A percentile compares a stretch with the other conserved stretches of the same genome.
Conservation (phyloP, 345 rosid species). For the Eucalyptus tenuipes region DNA sequence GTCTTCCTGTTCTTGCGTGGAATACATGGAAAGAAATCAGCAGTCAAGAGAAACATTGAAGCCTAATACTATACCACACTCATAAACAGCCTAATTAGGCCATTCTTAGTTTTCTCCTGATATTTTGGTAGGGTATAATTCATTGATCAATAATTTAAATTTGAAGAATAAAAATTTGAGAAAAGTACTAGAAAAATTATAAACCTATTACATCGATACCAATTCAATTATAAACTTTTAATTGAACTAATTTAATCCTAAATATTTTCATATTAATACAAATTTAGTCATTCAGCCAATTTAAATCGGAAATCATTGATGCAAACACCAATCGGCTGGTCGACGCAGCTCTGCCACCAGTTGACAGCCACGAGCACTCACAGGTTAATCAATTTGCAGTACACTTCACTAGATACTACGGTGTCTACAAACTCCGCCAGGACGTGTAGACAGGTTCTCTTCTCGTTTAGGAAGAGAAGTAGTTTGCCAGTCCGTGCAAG, state of each 20-base stretch:
- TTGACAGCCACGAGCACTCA: neutral
- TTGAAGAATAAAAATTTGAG: too few species aligned
- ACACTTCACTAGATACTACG: neutral
- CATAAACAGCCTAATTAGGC: too few species aligned
- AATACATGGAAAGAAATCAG: neutral
- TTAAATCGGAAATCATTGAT: too few species aligned
- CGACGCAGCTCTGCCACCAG: neutral
- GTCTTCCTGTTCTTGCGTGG: neutral
- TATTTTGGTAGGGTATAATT: too few species aligned
- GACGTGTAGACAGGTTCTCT: neutral
- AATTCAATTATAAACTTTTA: rapidly evolving
- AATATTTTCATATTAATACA: too few species aligned
- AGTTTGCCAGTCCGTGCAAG: neutral
- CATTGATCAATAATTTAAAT: neutral
- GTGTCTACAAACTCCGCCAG: neutral
- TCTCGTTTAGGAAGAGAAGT: neutral
- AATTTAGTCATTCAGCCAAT: too few species aligned
- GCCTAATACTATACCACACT: neutral
- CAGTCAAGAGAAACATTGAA: neutral
- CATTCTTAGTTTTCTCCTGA: too few species aligned
- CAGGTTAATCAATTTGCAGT: neutral
- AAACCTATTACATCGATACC: too few species aligned
- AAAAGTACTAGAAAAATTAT: too few species aligned
- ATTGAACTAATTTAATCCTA: too few species aligned
- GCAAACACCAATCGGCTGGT: too few species aligned